Conservation (phyloP, 768 basidiomycete species). For the Tylopilus subfusipes region DNA sequence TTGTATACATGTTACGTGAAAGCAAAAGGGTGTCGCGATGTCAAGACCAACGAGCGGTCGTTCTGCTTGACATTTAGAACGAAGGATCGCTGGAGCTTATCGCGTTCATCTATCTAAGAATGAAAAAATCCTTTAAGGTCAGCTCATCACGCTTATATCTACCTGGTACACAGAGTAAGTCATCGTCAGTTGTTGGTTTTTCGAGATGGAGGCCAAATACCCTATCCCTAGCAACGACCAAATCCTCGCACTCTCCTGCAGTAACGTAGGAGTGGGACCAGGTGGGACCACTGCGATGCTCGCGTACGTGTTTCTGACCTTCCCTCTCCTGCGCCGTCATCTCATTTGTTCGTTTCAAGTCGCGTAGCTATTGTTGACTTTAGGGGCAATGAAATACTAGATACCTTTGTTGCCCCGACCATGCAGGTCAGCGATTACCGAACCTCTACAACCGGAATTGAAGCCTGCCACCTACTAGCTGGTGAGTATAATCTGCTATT, state of each 20-base stretch:
- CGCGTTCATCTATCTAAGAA: conserved; percentile 20
- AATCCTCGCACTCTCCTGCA: conserved; percentile 59
- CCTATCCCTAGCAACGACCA: conserved; percentile 39
- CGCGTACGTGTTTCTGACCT: conserved; percentile 50
- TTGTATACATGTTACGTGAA: conserved; percentile 22
- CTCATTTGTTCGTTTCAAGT: conserved; percentile 28
- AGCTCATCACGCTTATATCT: conserved; percentile 23
- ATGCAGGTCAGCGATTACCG: conserved; percentile 69
- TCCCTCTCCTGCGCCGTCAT: conserved; percentile 1
- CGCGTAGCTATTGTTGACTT: conserved; percentile 56
- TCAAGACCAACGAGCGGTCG: conserved; percentile 13
- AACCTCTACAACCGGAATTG: conserved; percentile 59
- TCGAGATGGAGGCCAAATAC: conserved; percentile 32
- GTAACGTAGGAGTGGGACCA: conserved; percentile 74
- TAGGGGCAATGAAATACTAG: conserved; percentile 55
- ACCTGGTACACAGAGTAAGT: conserved; percentile 18
- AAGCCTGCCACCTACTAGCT: conserved; percentile 37
- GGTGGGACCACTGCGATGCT: conserved; percentile 81
- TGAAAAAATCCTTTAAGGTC: conserved; percentile 11
- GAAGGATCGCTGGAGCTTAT: conserved; percentile 26
- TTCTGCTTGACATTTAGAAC: conserved; percentile 15
- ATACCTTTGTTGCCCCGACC: conserved; percentile 67
- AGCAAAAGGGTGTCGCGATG: conserved; percentile 8
- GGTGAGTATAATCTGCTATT: conserved; percentile 29
- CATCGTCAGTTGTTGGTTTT: conserved; percentile 7